Base-by-base conservation (phyloP, 202 grass and related monocot genomes). In the Saccharum hybrid region DNA sequence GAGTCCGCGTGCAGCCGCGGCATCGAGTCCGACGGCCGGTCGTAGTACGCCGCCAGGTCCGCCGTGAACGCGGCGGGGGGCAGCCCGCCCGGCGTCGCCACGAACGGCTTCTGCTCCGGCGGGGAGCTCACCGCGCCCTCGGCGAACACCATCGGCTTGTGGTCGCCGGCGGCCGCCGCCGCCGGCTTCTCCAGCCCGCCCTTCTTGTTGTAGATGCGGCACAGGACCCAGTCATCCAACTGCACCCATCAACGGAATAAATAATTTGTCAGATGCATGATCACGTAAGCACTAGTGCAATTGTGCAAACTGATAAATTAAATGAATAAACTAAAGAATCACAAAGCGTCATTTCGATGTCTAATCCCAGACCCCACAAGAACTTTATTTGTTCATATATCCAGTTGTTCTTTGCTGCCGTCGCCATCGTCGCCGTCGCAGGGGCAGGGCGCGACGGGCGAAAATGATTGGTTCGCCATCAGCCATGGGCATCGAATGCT, bases 181-280 rank as follows among this genome's bases (percentile, higher is more conserved):
- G 82, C 1, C 0, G 80, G 88, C 72, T 83, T 85, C 78, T 93
- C 86, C 28, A 73, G 59, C 1, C 81, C 75, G 13, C 94, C 94
- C 81, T 95, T 98, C 90, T 98, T 98, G 83, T 98, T 98, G 91
- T 98, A 98, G 70, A 98, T 95, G 19, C 96, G 92, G 83, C 92
- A 98, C 84, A 98, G 74, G 0, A 98, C 96, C 96, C 92, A 95
- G n/a, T 98, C 96, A 81, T 98, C 96, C 89, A 98, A 30, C 96
- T 98, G 88, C 88, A 85, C 6, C 10, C 6, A 23, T 12, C 4
- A 19, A 6, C 64, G 7, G 5, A 40, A 41, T n/a, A 57, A 40
- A 14, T 5, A 42, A 54, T 10, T 16, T 18, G 68, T 41, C 51
- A 48, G 19, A 46, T 9, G 52, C 6, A 80, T 42, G 13, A 56